phyloP scores from a whole-genome alignment of 495 filamentous ascomycete species.

The Parathielavia hyrcaniae region DNA sequence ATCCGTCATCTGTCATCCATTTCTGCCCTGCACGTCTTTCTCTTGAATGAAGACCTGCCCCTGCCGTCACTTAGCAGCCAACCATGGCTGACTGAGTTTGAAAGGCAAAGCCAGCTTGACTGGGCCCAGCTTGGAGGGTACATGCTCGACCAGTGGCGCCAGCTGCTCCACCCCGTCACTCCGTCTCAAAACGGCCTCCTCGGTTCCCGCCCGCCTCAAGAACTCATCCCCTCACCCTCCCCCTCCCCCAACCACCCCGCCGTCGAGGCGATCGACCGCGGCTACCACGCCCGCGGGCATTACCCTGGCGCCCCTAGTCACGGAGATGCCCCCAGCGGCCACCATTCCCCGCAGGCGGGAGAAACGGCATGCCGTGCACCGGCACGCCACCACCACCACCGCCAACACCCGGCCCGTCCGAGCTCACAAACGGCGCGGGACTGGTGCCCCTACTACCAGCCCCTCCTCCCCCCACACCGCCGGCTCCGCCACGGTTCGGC shows the following conservation, averaged over 20 bases:
- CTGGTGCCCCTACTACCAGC: slow-evolving; percentile 43
- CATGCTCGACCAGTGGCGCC: no score
- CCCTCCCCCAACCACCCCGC: no score
- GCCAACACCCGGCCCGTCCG: slow-evolving; percentile 14
- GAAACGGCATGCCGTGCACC: slow-evolving; percentile 25
- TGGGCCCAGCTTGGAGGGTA: no score
- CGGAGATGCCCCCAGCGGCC: slow-evolving; percentile 37
- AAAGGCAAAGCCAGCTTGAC: no score
- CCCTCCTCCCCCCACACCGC: slow-evolving; percentile 28
- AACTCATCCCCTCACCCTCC: not conserved
- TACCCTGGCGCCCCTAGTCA: slow-evolving; percentile 23
- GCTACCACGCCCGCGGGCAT: not conserved
- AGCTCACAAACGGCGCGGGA: slow-evolving; percentile 32
- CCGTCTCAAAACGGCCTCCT: not conserved
- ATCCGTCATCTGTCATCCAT: no score
- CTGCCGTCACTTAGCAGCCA: no score
- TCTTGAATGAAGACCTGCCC: no score
- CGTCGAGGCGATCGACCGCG: not conserved
- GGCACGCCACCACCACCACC: slow-evolving; percentile 12
- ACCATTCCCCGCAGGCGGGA: slow-evolving; percentile 17
- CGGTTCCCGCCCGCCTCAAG: no score
- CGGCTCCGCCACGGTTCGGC: slow-evolving; percentile 25
- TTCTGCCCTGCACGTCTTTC: no score
- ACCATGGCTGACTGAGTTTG: no score
- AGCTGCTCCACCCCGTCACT: no score